These are phyloP conservation scores for Myriosclerotinia curreyana DNA, from an alignment of 2,329 filamentous ascomycete genomes.

Conservation along the genomic window DNA sequence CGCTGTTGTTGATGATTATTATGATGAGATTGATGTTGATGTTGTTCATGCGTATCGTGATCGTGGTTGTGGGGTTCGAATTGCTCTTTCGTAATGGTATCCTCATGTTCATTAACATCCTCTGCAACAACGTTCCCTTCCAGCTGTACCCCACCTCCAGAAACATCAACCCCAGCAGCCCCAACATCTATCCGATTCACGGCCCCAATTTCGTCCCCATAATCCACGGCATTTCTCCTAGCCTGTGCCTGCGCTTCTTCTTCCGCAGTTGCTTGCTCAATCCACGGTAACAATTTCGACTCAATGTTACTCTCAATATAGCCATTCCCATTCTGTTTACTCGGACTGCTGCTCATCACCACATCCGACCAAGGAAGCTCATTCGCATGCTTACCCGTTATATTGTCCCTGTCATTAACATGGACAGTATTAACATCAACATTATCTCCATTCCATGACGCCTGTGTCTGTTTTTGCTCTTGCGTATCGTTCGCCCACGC, in stretches of 20 bases:
- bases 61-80: constrained; percentile 2
- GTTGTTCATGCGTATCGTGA: constrained; percentile 2
- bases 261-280: constrained; percentile 19
- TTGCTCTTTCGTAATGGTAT: neutral
- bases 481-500: neutral
- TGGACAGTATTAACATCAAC: neutral
- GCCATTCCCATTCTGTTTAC: constrained; percentile 11
- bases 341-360: constrained; percentile 13
- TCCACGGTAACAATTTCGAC: constrained; percentile 20
- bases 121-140: neutral
- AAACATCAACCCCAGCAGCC: neutral
- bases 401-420: neutral
- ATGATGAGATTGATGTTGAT: neutral
- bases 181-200: neutral
- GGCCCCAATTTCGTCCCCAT: neutral
- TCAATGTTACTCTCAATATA: constrained; percentile 20
- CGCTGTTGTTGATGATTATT: neutral
- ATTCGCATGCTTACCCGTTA: neutral
- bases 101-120: neutral
- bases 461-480: neutral
- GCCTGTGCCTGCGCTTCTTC: constrained; percentile 21
- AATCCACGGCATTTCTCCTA: constrained; percentile 6
- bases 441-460: constrained; percentile 6
- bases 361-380: constrained; percentile 16
- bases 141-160: neutral